Evolutionary conservation across 2,329 filamentous ascomycete species (phyloP).

Genomic region (Aspergillus aculeatinus): DNA sequence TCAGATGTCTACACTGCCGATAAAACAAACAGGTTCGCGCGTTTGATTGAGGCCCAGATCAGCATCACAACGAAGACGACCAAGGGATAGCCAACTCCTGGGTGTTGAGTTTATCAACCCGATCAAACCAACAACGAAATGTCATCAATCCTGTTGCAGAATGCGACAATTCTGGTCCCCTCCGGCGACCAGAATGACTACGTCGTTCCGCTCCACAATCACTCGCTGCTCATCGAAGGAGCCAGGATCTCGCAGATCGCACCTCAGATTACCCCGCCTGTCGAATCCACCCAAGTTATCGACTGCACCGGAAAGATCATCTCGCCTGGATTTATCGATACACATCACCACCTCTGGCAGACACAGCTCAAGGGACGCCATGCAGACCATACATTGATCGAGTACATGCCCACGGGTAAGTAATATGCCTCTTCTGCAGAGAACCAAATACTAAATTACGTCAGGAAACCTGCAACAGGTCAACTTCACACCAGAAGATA

Average conservation of each 20-base stretch:
- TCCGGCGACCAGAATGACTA: slow-evolving; percentile 16
- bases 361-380: slow-evolving; percentile 41
- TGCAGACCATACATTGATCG: slow-evolving; percentile 42
- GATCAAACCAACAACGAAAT: neutral
- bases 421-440: neutral
- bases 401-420: slow-evolving; percentile 34
- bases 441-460: neutral
- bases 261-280: slow-evolving; percentile 11
- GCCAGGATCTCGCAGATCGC: slow-evolving; percentile 23
- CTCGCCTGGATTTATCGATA: slow-evolving; percentile 38
- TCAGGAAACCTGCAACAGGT: slow-evolving; percentile 20
- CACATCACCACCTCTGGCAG: slow-evolving; percentile 49
- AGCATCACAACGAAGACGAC: no score
- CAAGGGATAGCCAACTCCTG: no score
- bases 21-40: neutral
- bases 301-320: slow-evolving; percentile 40
- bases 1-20: neutral
- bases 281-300: slow-evolving; percentile 29
- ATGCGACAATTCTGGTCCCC: slow-evolving; percentile 19
- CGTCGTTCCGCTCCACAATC: slow-evolving; percentile 10
- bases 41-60: no score
- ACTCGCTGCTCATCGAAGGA: slow-evolving; percentile 22
- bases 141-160: slow-evolving; percentile 19
- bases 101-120: no score
- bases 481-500: slow-evolving; percentile 42